Evolutionary conservation across 495 filamentous ascomycete genomes (phyloP).

Genomic region (Chaetomium tenue): DNA sequence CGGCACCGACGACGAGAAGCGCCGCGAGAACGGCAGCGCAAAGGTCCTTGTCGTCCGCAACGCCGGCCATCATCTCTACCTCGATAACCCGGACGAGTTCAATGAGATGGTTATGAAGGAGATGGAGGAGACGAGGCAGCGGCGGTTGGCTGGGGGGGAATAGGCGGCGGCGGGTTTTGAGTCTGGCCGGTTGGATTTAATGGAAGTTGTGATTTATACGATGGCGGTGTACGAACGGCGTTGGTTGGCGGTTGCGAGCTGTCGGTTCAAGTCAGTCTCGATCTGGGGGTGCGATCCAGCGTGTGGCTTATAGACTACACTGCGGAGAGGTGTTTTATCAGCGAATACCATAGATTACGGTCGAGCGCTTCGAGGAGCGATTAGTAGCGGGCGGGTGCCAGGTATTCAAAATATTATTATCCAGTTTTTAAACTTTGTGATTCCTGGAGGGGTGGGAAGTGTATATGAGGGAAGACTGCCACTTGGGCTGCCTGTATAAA

Average conservation of each 20-base stretch:
- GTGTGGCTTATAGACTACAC: constrained; percentile 7
- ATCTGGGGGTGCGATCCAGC: not conserved
- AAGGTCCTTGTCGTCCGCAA: constrained; percentile 81
- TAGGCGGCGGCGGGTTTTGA: not conserved
- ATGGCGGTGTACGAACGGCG: constrained; percentile 1
- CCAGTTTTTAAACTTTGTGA: not conserved
- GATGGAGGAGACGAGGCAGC: constrained; percentile 63
- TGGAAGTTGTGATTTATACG: not conserved
- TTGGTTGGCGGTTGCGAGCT: not conserved
- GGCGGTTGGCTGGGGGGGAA: not conserved
- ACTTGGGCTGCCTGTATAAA: too few species aligned
- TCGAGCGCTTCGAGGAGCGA: not conserved
- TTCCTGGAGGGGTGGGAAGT: too few species aligned
- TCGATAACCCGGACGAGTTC: constrained; percentile 88
- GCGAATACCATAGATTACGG: constrained; percentile 8
- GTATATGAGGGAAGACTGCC: too few species aligned
- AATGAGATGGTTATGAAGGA: constrained; percentile 73
- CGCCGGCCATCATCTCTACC: constrained; percentile 90
- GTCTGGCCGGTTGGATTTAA: not conserved
- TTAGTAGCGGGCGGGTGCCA: not conserved
- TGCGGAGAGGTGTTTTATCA: not conserved
- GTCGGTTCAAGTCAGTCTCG: not conserved
- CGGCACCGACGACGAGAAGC: constrained; percentile 65
- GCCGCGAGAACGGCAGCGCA: constrained; percentile 69
- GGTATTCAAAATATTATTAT: not conserved